phyloP scores from a whole-genome alignment of 192 early-diverging fungal genomes.

The Linnemannia schmuckeri region DNA sequence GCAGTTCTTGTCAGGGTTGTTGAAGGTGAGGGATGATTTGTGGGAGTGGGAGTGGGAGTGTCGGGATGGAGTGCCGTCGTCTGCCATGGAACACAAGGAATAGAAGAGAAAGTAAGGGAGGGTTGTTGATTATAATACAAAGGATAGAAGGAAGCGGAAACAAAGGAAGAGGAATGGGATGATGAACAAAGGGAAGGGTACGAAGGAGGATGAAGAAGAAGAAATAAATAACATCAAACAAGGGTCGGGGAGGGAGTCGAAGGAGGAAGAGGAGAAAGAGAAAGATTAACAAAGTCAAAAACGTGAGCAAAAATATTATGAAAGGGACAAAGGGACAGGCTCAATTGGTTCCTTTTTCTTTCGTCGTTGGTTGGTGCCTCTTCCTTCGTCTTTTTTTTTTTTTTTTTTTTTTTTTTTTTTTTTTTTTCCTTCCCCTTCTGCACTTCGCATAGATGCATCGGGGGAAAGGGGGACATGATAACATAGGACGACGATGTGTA shows the following conservation, averaged over 20 bases:
- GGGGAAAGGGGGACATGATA: no score
- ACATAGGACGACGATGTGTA: neutral
- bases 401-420: neutral
- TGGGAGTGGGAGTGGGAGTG: neutral
- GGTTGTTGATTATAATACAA: neutral
- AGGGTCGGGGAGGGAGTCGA: neutral
- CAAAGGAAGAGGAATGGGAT: neutral
- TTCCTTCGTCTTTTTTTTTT: neutral
- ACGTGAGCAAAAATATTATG: no score
- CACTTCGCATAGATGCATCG: no score
- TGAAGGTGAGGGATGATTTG: constrained; percentile 9
- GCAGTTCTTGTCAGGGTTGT: neutral
- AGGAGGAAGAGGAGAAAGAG: neutral
- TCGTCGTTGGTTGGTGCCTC: no score
- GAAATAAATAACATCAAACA: neutral
- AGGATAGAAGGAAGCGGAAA: neutral
- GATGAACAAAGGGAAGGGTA: neutral
- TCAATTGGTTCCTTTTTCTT: no score
- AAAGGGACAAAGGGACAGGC: no score
- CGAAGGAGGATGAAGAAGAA: neutral
- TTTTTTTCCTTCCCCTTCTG: neutral
- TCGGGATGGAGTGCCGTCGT: neutral
- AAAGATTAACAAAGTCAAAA: no score
- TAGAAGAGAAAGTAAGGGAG: neutral
- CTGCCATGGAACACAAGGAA: neutral